These are phyloP conservation scores for Ensete glaucum DNA, from an alignment of 176 grass and related monocot genomes.

Conservation along the genomic window DNA sequence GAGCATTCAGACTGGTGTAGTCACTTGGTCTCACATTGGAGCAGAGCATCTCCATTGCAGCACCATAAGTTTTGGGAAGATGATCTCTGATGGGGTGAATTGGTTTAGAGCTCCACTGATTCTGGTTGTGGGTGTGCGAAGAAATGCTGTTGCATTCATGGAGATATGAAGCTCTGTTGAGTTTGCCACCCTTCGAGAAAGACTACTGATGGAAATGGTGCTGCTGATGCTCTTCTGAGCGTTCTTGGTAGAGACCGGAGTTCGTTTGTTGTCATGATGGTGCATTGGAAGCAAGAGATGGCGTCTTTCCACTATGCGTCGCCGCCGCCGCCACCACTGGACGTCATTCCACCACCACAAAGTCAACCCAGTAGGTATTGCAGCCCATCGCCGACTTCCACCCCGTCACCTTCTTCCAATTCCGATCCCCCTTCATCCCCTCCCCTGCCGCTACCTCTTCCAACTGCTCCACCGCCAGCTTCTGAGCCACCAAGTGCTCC, in stretches of 20 bases:
- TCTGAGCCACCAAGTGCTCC: constrained; percentile 21
- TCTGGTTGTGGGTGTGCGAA: neutral
- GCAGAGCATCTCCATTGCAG: neutral
- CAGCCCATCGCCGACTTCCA: neutral
- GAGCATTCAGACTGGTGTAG: neutral
- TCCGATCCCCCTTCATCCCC: constrained; percentile 29
- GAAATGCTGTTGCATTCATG: neutral
- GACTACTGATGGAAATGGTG: neutral
- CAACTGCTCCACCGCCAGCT: constrained; percentile 16
- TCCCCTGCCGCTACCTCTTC: constrained; percentile 27
- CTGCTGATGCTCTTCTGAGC: neutral
- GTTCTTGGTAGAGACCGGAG: neutral
- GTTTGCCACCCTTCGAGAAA: neutral
- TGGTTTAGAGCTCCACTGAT: neutral
- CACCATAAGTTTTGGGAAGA: neutral
- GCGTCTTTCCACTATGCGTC: constrained; percentile 30
- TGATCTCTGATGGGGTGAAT: neutral
- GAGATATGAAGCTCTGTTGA: neutral
- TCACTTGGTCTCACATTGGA: neutral
- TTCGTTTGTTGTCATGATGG: neutral
- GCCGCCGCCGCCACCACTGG: constrained; percentile 32
- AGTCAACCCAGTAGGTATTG: neutral
- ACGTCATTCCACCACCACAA: constrained; percentile 31
- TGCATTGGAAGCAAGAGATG: neutral
- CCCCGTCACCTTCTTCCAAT: constrained; percentile 29